Conservation (phyloP, 2,329 filamentous ascomycete species). For the Paracamarosporium sp. region DNA sequence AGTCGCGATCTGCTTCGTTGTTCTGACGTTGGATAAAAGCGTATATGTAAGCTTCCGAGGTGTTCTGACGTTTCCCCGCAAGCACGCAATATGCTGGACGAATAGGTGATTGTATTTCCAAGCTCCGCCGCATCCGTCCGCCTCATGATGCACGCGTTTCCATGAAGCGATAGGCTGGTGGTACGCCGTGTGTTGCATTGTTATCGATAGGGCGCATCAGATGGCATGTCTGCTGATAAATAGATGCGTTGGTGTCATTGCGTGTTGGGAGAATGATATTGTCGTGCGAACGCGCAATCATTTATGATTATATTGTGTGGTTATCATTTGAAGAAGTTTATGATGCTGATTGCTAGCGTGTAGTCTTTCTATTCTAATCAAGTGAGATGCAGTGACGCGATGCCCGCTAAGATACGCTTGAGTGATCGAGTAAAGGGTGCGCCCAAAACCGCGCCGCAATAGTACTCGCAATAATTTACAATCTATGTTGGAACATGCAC, state of each 20-base stretch:
- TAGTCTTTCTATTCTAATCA: background rate
- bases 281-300: background rate
- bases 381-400: background rate
- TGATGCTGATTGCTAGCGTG: background rate
- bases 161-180: slow-evolving; percentile 2
- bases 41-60: slow-evolving; percentile 32
- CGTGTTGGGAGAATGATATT: background rate
- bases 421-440: background rate
- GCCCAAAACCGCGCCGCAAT: background rate
- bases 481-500: slow-evolving; percentile 35
- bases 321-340: background rate
- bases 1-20: background rate
- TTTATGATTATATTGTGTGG: background rate
- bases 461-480: background rate
- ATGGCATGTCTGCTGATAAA: background rate
- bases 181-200: background rate
- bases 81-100: slow-evolving; percentile 35
- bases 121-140: slow-evolving; percentile 9
- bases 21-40: slow-evolving; percentile 2
- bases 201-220: background rate
- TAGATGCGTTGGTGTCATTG: background rate
- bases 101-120: slow-evolving; percentile 21
- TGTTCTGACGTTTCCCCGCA: slow-evolving; percentile 35
- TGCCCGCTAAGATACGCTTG: background rate
- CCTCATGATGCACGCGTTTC: background rate